A percentile compares a stretch with the other conserved stretches of the same genome.
Conservation (phyloP, 169 alveolate genomes). For the Plasmodium cynomolgi region DNA sequence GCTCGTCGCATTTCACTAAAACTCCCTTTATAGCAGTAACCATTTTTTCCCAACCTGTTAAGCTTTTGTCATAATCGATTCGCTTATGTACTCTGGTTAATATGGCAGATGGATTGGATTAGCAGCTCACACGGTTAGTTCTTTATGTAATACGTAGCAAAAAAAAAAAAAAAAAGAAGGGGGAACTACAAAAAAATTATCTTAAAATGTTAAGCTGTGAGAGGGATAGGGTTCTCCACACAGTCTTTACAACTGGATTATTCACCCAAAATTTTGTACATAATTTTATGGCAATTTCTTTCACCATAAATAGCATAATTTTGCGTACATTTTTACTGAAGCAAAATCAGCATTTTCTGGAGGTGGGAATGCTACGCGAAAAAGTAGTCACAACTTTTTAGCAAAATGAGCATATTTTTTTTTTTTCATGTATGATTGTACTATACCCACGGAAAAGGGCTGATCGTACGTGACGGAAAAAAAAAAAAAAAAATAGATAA, state of each 20-base stretch:
- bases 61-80: not conserved
- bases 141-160: not conserved
- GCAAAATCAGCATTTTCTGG: not conserved
- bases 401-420: not conserved
- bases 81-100: not conserved
- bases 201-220: not conserved
- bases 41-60: conserved; percentile 33
- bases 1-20: conserved; percentile 81
- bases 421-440: not conserved
- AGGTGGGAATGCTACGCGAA: not conserved
- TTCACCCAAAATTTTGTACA: not conserved
- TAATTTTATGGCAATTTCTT: not conserved
- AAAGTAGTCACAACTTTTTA: not conserved
- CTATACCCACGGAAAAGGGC: not conserved
- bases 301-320: not conserved
- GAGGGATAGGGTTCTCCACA: not conserved
- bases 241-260: not conserved
- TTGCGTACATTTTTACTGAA: not conserved
- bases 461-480: not conserved
- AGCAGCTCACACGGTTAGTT: not conserved
- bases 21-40: conserved; percentile 77
- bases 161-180: not conserved
- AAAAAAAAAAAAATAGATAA: not conserved
- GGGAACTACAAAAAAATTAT: not conserved
- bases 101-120: not conserved